phyloP scores from a whole-genome alignment of 768 basidiomycete species.

The Hygrophorus pudorinus region DNA sequence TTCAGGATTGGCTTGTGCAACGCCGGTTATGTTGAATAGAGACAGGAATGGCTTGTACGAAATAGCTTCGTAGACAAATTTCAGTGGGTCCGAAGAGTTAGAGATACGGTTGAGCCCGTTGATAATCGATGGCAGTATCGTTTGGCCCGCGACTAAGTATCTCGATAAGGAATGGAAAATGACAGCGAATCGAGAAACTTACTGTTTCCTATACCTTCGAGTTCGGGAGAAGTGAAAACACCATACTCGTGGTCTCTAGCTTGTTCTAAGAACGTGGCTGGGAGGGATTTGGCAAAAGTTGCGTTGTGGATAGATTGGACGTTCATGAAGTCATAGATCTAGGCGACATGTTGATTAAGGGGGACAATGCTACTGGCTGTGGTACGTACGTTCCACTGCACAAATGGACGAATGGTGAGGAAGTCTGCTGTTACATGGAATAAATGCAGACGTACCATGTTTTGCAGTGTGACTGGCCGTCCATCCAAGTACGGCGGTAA shows the following conservation, averaged over 20 bases:
- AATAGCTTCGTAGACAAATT: constrained; percentile 48
- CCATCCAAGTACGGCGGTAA: constrained; percentile 46
- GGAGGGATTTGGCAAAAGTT: constrained; percentile 37
- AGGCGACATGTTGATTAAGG: neutral
- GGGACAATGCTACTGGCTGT: too few relatives aligned
- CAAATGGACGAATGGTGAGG: neutral
- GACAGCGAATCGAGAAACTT: constrained; percentile 4
- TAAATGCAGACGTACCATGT: constrained; percentile 41
- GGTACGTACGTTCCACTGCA: neutral
- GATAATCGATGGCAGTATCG: constrained; percentile 54
- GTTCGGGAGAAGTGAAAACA: constrained; percentile 45
- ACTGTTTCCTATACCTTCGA: constrained; percentile 61
- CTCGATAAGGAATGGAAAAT: neutral
- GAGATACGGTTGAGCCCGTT: constrained; percentile 40
- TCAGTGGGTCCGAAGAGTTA: constrained; percentile 39
- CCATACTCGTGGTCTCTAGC: constrained; percentile 55
- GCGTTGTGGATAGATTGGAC: constrained; percentile 60
- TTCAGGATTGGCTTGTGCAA: constrained; percentile 36
- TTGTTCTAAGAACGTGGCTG: constrained; percentile 39
- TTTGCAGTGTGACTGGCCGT: constrained; percentile 38
- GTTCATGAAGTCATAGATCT: constrained; percentile 71
- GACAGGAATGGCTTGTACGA: constrained; percentile 75
- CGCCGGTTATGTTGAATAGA: constrained; percentile 68
- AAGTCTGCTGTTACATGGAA: neutral
- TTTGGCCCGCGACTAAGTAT: constrained; percentile 50